A percentile compares a stretch with the other conserved stretches of the same genome.
phyloP scores from a whole-genome alignment of 1,284 basidiomycete species.

The Cutaneotrichosporon cavernicola region DNA sequence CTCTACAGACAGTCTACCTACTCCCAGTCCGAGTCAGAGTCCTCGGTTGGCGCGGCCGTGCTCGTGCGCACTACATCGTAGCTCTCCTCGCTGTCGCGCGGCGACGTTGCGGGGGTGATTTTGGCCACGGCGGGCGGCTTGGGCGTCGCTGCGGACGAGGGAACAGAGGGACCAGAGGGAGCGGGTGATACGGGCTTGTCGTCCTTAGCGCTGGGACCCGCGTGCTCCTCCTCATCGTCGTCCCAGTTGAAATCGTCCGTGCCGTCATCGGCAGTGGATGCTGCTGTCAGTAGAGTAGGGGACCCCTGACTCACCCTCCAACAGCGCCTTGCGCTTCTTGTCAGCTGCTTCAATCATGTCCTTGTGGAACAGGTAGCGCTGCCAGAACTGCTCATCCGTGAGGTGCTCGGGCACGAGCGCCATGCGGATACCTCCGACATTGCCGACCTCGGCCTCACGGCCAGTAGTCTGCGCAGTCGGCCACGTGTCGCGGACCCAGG shows the following conservation, averaged over 20 bases:
- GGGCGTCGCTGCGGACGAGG: conserved; percentile 10
- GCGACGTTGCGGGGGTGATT: conserved; percentile 34
- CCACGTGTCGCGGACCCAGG: conserved; percentile 63
- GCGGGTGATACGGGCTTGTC: conserved; percentile 7
- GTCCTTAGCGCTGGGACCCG: background rate
- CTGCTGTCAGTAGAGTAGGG: conserved; percentile 5
- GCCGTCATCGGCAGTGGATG: conserved; percentile 19
- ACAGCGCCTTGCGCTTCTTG: conserved; percentile 71
- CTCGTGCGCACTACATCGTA: conserved; percentile 52
- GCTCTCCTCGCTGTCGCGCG: conserved; percentile 54
- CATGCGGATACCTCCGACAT: conserved; percentile 62
- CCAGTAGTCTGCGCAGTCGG: conserved; percentile 48
- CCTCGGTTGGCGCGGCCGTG: conserved; percentile 36
- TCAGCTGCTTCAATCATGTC: conserved; percentile 82
- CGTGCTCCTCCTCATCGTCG: conserved; percentile 36
- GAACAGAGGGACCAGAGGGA: conserved; percentile 23
- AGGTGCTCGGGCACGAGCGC: conserved; percentile 70
- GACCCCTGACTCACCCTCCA: conserved; percentile 62
- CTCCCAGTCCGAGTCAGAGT: conserved; percentile 54
- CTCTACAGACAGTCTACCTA: conserved; percentile 22
- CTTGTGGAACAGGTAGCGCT: conserved; percentile 85
- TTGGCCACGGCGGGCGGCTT: conserved; percentile 11
- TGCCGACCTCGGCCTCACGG: conserved; percentile 49
- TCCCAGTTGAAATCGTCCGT: conserved; percentile 54
- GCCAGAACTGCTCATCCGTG: conserved; percentile 75